Conservation (phyloP, 2,329 filamentous ascomycete genomes). For the Orbilia quercus region DNA sequence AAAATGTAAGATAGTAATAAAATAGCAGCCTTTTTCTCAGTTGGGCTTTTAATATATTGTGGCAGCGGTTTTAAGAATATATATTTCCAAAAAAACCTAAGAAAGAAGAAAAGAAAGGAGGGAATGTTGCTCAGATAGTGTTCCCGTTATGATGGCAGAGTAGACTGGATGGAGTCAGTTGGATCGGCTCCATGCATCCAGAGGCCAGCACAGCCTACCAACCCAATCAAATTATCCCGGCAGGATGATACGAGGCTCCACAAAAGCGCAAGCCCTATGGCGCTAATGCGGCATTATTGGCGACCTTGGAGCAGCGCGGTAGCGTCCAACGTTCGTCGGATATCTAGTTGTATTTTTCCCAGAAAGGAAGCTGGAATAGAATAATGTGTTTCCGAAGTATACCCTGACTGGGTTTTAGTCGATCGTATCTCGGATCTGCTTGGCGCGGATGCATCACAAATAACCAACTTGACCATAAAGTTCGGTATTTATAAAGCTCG, state of each 20-base stretch:
- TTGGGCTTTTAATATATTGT: no score
- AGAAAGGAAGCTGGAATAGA: no score
- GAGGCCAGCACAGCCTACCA: slow-evolving; percentile 13
- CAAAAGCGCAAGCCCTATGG: neutral
- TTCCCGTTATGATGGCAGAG: slow-evolving; percentile 17
- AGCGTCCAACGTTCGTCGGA: no score
- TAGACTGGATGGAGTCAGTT: slow-evolving; percentile 5
- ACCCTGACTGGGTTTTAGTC: no score
- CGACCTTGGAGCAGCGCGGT: neutral
- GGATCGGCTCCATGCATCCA: neutral
- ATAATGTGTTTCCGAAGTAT: no score
- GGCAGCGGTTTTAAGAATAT: slow-evolving; percentile 19
- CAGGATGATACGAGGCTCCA: neutral
- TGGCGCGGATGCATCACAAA: no score
- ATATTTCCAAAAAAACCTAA: slow-evolving; percentile 1
- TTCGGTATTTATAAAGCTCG: no score
- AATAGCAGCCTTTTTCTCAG: no score
- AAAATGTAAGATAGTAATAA: no score
- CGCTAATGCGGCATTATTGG: neutral
- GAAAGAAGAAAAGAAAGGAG: slow-evolving; percentile 11
- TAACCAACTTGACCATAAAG: no score
- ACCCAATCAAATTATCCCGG: neutral
- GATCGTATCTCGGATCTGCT: no score
- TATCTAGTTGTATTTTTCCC: no score
- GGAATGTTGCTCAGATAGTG: neutral